Evolutionary conservation across 768 basidiomycete genomes (phyloP), one percentile per base, ranked within the genome.

Genomic region (Trametes maxima): DNA sequence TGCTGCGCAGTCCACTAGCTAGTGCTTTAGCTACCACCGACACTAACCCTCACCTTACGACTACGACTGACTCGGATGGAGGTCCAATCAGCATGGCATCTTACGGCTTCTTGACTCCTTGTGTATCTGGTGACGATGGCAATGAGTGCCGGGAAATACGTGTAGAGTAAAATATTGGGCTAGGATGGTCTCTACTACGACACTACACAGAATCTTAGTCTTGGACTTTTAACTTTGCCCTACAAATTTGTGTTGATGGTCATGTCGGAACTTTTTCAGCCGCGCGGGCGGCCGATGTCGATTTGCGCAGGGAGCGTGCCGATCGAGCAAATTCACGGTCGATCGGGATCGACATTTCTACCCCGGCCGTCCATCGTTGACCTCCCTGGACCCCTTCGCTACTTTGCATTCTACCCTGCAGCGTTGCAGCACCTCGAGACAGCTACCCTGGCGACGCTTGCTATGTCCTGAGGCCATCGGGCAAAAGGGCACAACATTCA

Each of bases 21-120:
- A 60, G 59, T 65, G 55, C 60, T 65, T 33, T 61, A 57, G 50
- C 59, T 65, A 39, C 51, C 25, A 24, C 52, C 57, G 63, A 54
- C 58, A 54, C 52, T 54, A 17, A 62, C 48, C 54, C 49, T 36
- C 59, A 25, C 37, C 46, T 57, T 56, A 66, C 63, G 67, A 66
- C 61, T 66, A 62, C 58, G 60, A 63, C 62, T 60, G 59, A 64
- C 58, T 45, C 44, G 64, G 67, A 64, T 64, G 56, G 62, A 66
- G 65, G 40, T 62, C 62, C 57, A 62, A 54, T 47, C 65, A 62
- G 65, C 60, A 62, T 57, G 62, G 56, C 62, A 54, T 62, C 33
- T 66, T 51, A 66, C 64, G 67, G 65, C 54, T 64, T 68, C 58
- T 49, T 53, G 24, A 40, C 40, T 51, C 47, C 48, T 42, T 60